Percentiles rank a stretch among this genome's conserved stretches.
phyloP scores from a whole-genome alignment of 768 basidiomycete genomes.

The Auricularia cornea region DNA sequence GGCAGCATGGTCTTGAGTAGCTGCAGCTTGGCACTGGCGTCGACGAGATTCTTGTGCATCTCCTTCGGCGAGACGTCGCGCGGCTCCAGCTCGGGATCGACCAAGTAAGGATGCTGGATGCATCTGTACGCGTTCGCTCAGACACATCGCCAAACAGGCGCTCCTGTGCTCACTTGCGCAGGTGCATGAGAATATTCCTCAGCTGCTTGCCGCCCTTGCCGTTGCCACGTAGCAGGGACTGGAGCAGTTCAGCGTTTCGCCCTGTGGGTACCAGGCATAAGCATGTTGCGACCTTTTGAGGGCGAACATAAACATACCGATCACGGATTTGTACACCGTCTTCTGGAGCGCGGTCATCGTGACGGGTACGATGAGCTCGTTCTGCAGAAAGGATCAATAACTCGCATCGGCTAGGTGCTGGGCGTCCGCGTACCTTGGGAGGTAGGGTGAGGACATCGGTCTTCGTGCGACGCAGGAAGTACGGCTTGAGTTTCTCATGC shows the following conservation, averaged over 20 bases:
- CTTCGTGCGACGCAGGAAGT: slow-evolving; percentile 91
- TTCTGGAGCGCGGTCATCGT: slow-evolving; percentile 82
- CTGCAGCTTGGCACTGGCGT: slow-evolving; percentile 77
- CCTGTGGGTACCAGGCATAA: slow-evolving; percentile 32
- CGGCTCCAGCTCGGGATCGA: slow-evolving; percentile 73
- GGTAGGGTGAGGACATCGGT: slow-evolving; percentile 88
- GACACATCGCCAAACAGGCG: background rate
- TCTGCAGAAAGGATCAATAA: slow-evolving; percentile 34
- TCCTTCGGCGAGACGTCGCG: slow-evolving; percentile 45
- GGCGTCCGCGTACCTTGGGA: slow-evolving; percentile 53
- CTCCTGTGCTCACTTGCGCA: slow-evolving; percentile 57
- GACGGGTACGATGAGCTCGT: slow-evolving; percentile 86
- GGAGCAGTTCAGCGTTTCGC: slow-evolving; percentile 61
- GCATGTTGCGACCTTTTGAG: slow-evolving; percentile 12
- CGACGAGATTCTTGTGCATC: slow-evolving; percentile 71
- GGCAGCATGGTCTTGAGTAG: slow-evolving; percentile 71
- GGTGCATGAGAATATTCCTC: slow-evolving; percentile 81
- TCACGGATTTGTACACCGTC: slow-evolving; percentile 77
- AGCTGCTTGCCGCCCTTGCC: slow-evolving; percentile 36
- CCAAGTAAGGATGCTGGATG: slow-evolving; percentile 86
- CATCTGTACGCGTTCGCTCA: slow-evolving; percentile 45
- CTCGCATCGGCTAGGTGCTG: background rate
- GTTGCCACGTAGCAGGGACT: slow-evolving; percentile 39
- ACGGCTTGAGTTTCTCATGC: slow-evolving; percentile 67
- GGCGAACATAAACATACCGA: slow-evolving; percentile 49